These are phyloP conservation scores for Fusarium piperis DNA, from an alignment of 2,329 filamentous ascomycete genomes.

Conservation along the genomic window DNA sequence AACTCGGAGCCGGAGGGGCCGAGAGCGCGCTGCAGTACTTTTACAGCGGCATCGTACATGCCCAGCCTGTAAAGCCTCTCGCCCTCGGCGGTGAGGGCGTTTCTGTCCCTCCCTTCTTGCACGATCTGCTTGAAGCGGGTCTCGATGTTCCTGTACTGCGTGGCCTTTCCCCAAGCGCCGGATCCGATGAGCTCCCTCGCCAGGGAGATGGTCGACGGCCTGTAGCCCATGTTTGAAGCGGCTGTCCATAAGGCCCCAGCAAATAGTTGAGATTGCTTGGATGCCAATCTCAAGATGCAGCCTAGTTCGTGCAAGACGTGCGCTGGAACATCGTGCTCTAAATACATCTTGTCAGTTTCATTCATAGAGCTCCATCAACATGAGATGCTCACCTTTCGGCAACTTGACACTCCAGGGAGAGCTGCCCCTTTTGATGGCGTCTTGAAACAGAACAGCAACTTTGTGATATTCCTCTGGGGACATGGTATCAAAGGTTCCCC, in stretches of 20 bases:
- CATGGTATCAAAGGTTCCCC: constrained; percentile 24
- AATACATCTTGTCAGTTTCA: constrained; percentile 4
- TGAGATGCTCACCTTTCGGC: constrained; percentile 34
- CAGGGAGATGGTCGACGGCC: constrained; percentile 45
- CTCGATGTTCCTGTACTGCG: constrained; percentile 34
- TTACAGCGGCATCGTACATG: constrained; percentile 36
- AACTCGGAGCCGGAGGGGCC: constrained; percentile 29
- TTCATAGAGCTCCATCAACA: background rate
- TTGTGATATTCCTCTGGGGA: constrained; percentile 40
- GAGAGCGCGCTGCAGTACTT: constrained; percentile 40
- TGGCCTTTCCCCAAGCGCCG: constrained; percentile 30
- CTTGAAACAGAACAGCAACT: constrained; percentile 32
- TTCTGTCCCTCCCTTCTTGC: constrained; percentile 42
- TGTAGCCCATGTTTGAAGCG: constrained; percentile 46
- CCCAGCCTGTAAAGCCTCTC: constrained; percentile 40
- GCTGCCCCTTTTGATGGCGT: constrained; percentile 33
- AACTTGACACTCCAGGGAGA: constrained; percentile 34
- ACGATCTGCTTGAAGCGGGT: constrained; percentile 46
- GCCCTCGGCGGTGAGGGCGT: constrained; percentile 50
- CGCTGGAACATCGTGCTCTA: constrained; percentile 34
- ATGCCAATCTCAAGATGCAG: constrained; percentile 40
- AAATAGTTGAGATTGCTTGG: constrained; percentile 20
- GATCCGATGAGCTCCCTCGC: constrained; percentile 33
- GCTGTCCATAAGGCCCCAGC: constrained; percentile 43
- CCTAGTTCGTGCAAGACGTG: constrained; percentile 41